Percentiles rank a stretch among this genome's conserved stretches.
Evolutionary conservation across 257 asterid genomes (phyloP).

Genomic region (Penstemon eatonii): DNA sequence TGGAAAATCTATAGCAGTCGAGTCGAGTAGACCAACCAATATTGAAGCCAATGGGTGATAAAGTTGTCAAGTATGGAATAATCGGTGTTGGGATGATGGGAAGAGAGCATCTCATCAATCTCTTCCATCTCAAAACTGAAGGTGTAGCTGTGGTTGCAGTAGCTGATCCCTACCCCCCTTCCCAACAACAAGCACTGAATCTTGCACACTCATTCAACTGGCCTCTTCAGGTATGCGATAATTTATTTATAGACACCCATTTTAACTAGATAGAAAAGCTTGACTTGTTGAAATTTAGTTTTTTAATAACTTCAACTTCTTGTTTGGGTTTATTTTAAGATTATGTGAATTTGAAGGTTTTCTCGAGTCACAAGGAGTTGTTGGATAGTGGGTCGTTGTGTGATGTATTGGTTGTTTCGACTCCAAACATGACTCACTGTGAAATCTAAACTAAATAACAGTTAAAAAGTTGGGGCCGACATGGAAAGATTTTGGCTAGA

Average conservation of each 20-base stretch:
- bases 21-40: too few species aligned
- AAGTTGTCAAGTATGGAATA: constrained; percentile 63
- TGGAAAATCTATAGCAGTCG: too few species aligned
- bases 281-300: neutral
- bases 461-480: too few species aligned
- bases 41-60: neutral
- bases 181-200: constrained; percentile 53
- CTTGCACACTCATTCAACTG: constrained; percentile 62
- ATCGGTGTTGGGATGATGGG: constrained; percentile 99
- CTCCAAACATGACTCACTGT: constrained; percentile 94
- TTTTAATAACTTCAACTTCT: neutral
- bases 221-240: constrained; percentile 54
- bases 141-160: constrained; percentile 77
- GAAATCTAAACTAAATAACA: constrained; percentile 37
- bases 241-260: too few species aligned
- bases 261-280: too few species aligned
- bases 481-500: too few species aligned
- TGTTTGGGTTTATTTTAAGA: neutral
- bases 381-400: constrained; percentile 73
- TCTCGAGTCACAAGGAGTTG: constrained; percentile 65
- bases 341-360: constrained; percentile 46
- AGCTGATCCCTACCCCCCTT: constrained; percentile 89
- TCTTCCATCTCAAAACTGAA: constrained; percentile 58
- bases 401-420: constrained; percentile 72
- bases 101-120: constrained; percentile 86